Evolutionary conservation across 768 basidiomycete genomes (phyloP).

Genomic region (Leucocoprinus leucothites): DNA sequence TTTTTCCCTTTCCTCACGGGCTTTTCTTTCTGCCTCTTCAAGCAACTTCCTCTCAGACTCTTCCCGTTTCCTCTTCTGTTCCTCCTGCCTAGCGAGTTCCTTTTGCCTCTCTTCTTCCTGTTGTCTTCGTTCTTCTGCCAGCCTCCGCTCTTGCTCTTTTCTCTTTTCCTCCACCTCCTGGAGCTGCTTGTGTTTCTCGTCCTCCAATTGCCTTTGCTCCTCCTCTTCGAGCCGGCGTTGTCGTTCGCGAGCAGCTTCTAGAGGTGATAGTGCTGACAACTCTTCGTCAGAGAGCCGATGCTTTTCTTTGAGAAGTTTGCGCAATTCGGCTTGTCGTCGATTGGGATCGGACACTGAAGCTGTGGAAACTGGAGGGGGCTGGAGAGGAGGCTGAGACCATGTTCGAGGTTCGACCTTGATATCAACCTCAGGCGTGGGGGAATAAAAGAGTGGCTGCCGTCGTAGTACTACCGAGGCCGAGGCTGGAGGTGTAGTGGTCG

Average conservation of each 20-base stretch:
- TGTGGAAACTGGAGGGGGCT: neutral
- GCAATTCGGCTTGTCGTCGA: neutral
- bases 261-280: neutral
- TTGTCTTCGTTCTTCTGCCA: constrained; percentile 10
- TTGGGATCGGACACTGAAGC: neutral
- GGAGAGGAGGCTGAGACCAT: neutral
- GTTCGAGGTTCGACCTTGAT: constrained; percentile 1
- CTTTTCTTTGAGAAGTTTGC: constrained; percentile 1
- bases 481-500: neutral
- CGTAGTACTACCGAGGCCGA: neutral
- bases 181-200: neutral
- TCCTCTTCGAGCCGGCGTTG: neutral
- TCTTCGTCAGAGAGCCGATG: neutral
- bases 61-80: no score
- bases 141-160: neutral
- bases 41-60: neutral
- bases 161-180: neutral
- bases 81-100: neutral
- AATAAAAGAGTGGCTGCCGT: constrained; percentile 1
- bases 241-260: neutral
- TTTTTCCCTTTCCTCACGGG: neutral
- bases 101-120: neutral
- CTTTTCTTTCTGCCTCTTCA: neutral
- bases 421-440: constrained; percentile 7
- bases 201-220: constrained; percentile 1